These are phyloP conservation scores for Colletotrichum liriopes DNA, from an alignment of 2,329 filamentous ascomycete genomes.

Conservation along the genomic window DNA sequence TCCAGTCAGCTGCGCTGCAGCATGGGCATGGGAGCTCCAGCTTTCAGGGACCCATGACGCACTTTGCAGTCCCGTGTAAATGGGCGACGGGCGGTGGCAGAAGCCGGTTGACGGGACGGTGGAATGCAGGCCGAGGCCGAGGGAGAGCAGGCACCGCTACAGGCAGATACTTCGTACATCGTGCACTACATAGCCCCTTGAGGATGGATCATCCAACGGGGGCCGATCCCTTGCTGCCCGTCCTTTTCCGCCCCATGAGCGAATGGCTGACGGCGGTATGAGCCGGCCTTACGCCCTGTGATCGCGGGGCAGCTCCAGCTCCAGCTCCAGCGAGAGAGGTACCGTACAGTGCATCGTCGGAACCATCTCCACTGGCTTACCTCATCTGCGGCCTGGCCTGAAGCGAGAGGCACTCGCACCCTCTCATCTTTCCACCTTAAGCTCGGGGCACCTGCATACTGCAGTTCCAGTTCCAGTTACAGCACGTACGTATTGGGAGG, in stretches of 20 bases:
- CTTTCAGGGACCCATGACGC: constrained; percentile 38
- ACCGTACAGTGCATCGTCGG: neutral
- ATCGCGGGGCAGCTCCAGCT: constrained; percentile 25
- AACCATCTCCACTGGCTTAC: neutral
- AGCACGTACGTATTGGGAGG: too few species aligned
- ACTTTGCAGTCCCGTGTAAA: constrained; percentile 33
- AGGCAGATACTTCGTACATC: too few species aligned
- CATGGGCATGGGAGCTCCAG: constrained; percentile 14
- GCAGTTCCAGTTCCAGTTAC: too few species aligned
- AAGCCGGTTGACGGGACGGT: neutral
- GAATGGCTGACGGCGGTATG: constrained; percentile 11
- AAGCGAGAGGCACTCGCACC: neutral
- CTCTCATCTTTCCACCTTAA: neutral
- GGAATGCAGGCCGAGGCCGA: constrained; percentile 16
- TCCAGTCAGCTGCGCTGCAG: constrained; percentile 28
- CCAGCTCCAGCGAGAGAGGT: neutral
- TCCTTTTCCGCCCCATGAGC: neutral
- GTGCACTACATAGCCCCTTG: neutral
- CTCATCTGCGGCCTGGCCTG: neutral
- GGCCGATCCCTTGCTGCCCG: neutral
- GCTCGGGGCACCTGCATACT: neutral
- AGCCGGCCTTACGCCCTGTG: constrained; percentile 6
- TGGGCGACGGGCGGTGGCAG: constrained; percentile 15
- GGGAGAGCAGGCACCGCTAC: neutral
- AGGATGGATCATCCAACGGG: neutral